Percentiles rank a stretch among this genome's conserved stretches.
Evolutionary conservation across 2,329 filamentous ascomycete species (phyloP).

Genomic region (Fusarium clavum): DNA sequence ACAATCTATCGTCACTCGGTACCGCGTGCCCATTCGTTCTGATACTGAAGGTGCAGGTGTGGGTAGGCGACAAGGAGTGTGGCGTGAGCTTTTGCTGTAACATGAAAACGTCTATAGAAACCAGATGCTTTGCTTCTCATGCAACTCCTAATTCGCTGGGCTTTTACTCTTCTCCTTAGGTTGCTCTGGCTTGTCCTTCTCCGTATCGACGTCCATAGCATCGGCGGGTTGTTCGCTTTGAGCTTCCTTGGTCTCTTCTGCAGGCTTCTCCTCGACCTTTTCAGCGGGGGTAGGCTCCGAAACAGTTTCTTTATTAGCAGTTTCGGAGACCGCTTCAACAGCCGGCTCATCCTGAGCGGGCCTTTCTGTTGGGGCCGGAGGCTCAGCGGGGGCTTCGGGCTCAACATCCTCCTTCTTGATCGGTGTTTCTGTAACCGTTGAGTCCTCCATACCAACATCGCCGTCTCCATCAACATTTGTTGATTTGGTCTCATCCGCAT

Average conservation of each 20-base stretch:
- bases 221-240: conserved; percentile 44
- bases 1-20: conserved; percentile 34
- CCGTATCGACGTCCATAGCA: conserved; percentile 52
- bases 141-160: conserved; percentile 33
- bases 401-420: conserved; percentile 45
- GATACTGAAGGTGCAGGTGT: not conserved
- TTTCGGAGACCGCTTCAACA: conserved; percentile 17
- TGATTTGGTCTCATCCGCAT: conserved; percentile 32
- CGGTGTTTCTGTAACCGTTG: conserved; percentile 42
- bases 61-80: conserved; percentile 19
- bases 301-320: conserved; percentile 26
- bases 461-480: conserved; percentile 59
- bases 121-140: conserved; percentile 2
- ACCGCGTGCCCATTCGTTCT: conserved; percentile 14
- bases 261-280: conserved; percentile 36
- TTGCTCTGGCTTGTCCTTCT: conserved; percentile 46
- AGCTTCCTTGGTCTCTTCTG: conserved; percentile 24
- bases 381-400: conserved; percentile 32
- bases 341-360: conserved; percentile 29
- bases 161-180: conserved; percentile 47
- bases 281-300: conserved; percentile 36
- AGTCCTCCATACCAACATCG: conserved; percentile 63
- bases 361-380: conserved; percentile 31
- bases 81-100: conserved; percentile 27
- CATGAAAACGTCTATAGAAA: conserved; percentile 29